These are phyloP conservation scores for Dendrocalamus latiflorus DNA, from an alignment of 202 grass and related monocot genomes.

Conservation along the genomic window DNA sequence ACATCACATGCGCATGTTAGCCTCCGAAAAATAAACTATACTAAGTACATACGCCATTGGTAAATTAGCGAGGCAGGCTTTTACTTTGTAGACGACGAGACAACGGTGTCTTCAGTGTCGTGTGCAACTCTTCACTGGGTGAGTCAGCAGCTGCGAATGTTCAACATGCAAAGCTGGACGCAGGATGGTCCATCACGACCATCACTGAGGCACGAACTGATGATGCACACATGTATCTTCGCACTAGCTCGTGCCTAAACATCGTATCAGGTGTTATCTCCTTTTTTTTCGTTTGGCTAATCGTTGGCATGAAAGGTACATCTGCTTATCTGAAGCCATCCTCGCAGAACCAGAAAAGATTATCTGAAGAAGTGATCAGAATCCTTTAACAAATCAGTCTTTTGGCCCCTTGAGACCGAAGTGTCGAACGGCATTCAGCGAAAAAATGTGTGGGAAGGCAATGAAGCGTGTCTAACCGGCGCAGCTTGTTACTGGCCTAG, in stretches of 20 bases:
- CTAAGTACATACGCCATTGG: neutral
- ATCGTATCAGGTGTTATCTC: neutral
- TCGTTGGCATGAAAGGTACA: neutral
- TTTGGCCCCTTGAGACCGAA: neutral
- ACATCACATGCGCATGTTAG: neutral
- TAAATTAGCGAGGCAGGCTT: neutral
- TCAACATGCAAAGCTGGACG: neutral
- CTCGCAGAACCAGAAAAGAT: neutral
- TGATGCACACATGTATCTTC: neutral
- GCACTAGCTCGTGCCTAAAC: neutral
- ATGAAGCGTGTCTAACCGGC: neutral
- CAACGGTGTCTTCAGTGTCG: neutral
- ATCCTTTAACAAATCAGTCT: neutral
- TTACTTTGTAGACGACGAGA: neutral
- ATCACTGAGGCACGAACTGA: neutral
- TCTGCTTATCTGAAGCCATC: neutral
- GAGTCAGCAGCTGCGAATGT: neutral
- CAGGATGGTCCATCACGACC: neutral
- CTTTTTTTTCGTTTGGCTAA: neutral
- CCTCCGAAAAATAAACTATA: neutral
- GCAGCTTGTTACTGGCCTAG: neutral
- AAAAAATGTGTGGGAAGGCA: neutral
- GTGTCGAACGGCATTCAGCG: conserved; percentile 10
- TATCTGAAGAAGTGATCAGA: neutral
- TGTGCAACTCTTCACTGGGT: neutral